A percentile compares a stretch with the other conserved stretches of the same genome.
phyloP scores from a whole-genome alignment of 148 eudicot species.

The Camellia granthamiana region DNA sequence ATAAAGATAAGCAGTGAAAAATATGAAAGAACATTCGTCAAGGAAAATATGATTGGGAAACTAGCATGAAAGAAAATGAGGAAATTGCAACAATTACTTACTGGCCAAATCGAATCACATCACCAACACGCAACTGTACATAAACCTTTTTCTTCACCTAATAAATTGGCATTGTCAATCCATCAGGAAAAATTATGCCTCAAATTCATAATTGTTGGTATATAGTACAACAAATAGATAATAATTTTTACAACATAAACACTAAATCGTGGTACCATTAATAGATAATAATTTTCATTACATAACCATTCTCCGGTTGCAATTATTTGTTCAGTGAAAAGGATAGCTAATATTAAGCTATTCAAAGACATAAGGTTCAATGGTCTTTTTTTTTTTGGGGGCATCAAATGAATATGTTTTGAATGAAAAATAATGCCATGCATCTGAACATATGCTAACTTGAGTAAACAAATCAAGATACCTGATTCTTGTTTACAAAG shows the following conservation, averaged over 20 bases:
- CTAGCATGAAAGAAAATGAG: neutral
- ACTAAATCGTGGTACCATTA: neutral
- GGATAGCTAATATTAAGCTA: neutral
- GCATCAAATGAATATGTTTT: neutral
- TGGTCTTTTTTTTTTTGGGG: neutral
- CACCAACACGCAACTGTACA: conserved; percentile 89
- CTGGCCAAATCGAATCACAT: conserved; percentile 95
- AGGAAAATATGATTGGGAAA: neutral
- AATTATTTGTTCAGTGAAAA: neutral
- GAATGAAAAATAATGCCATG: neutral
- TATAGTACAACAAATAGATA: neutral
- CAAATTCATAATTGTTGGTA: neutral
- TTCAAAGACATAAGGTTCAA: neutral
- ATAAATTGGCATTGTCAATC: conserved; percentile 2
- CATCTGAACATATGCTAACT: neutral
- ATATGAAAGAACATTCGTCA: neutral
- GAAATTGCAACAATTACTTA: conserved; percentile 41
- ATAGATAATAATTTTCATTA: neutral
- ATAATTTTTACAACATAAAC: neutral
- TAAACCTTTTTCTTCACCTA: conserved; percentile 77
- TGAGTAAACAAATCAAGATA: conserved; percentile 19
- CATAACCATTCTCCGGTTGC: neutral
- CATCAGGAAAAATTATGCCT: conserved; percentile 5
- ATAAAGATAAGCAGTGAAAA: neutral
- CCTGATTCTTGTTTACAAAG: conserved; percentile 87